Conservation (phyloP, 2,329 filamentous ascomycete species). For the Penicillium vulpinum region DNA sequence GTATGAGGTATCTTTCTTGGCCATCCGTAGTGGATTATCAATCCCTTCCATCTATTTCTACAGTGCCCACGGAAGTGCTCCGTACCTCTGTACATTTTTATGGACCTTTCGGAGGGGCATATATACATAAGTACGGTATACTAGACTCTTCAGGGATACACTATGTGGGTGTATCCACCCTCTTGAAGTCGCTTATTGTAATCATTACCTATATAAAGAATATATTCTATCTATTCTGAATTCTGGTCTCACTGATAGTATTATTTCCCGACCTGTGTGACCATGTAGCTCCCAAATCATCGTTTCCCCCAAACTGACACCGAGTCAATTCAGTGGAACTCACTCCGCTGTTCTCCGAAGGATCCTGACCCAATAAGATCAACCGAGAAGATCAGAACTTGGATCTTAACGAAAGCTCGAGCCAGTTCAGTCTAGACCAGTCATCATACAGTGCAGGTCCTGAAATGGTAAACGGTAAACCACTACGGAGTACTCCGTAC, state of each 20-base stretch:
- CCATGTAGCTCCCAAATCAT: neutral
- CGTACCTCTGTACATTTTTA: neutral
- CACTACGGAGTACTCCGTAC: neutral
- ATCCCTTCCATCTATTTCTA: conserved; percentile 23
- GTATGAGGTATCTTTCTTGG: neutral
- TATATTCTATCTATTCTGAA: neutral
- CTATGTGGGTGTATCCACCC: neutral
- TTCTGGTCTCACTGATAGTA: neutral
- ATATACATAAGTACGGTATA: neutral
- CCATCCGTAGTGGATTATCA: conserved; percentile 13
- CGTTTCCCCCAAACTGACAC: neutral
- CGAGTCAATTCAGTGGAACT: conserved; percentile 16
- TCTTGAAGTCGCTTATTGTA: neutral
- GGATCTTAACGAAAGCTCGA: conserved; percentile 3
- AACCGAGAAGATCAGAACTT: conserved; percentile 7
- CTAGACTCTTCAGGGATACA: neutral
- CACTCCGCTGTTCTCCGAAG: conserved; percentile 14
- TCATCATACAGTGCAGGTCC: neutral
- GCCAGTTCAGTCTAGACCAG: conserved; percentile 1
- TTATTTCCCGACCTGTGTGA: neutral
- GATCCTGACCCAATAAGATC: conserved; percentile 14
- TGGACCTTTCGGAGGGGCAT: neutral
- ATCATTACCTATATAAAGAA: too few species aligned
- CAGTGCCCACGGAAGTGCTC: too few species aligned
- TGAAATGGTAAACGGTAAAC: neutral